Base-by-base conservation (phyloP, 2,329 filamentous ascomycete species). In the Phaeoacremonium minimum region DNA sequence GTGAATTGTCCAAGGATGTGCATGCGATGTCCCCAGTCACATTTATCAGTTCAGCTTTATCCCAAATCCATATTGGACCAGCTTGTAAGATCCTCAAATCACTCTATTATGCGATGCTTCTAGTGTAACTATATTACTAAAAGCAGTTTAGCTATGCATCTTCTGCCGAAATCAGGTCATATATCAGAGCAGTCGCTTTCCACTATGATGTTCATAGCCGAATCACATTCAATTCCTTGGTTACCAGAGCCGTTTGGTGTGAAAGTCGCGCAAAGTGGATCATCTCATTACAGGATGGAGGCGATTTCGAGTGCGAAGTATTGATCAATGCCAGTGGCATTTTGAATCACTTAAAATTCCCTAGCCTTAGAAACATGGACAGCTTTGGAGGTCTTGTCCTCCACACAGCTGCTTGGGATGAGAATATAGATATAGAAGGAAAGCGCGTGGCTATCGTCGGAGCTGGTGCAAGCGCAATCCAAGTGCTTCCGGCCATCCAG, bases 41-140 rank as follows among this genome's bases (percentile, higher is more conserved):
- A 62, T 59, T 38, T 68, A 68, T 45, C 62, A 61, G 9, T 67
- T 55, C 48, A 57, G 57, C 2, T 68, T 67, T 36, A 60, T 63
- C 35, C 61, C 61, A 6, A 65, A 67, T 28, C 52, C 55, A 9
- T 53, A 60, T 28, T 67, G 60, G 61, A 60, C 60, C 1, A 53
- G 55, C n/a, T 53, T 61, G 14, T 37, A 33, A 26, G 22, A n/a
- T n/a, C n/a, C n/a, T n/a, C n/a, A n/a, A n/a, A n/a, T n/a, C n/a
- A n/a, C n/a, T n/a, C n/a, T n/a, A n/a, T n/a, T n/a, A n/a, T n/a
- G n/a, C n/a, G n/a, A n/a, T n/a, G n/a, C n/a, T n/a, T n/a, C n/a
- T n/a, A n/a, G n/a, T n/a, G n/a, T n/a, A n/a, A n/a, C n/a, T n/a
- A n/a, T n/a, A n/a, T n/a, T n/a, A n/a, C n/a, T n/a, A n/a, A n/a